A percentile compares a stretch with the other conserved stretches of the same genome.
Conservation (phyloP, 1,284 basidiomycete species). For the Leccinum olivaceoglutinosum region DNA sequence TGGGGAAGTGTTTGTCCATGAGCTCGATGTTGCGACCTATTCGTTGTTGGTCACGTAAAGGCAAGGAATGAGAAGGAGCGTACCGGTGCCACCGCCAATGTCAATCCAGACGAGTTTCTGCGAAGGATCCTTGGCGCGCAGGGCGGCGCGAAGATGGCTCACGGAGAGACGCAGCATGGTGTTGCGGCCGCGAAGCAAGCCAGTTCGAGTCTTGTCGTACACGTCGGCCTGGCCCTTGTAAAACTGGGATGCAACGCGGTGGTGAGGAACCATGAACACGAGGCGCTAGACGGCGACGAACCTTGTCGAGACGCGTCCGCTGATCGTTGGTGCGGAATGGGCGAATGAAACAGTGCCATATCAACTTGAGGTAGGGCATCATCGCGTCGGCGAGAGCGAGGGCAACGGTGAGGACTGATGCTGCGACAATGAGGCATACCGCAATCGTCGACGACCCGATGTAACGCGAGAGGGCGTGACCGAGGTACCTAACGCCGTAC, state of each 20-base stretch:
- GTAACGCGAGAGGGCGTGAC: slow-evolving; percentile 21
- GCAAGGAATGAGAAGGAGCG: slow-evolving; percentile 1
- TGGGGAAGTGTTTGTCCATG: slow-evolving; percentile 70
- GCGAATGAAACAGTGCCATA: slow-evolving; percentile 45
- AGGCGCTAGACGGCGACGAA: slow-evolving; percentile 7
- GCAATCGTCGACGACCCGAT: slow-evolving; percentile 27
- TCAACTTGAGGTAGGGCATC: slow-evolving; percentile 37
- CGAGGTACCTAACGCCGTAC: slow-evolving; percentile 13
- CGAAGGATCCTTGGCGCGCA: slow-evolving; percentile 36
- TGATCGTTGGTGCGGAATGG: slow-evolving; percentile 37
- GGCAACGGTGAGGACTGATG: slow-evolving; percentile 19
- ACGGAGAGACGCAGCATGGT: slow-evolving; percentile 70
- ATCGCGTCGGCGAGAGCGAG: slow-evolving; percentile 25
- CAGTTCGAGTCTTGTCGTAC: slow-evolving; percentile 60
- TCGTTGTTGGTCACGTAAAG: not conserved
- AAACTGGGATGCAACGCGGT: slow-evolving; percentile 35
- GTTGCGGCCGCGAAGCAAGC: slow-evolving; percentile 62
- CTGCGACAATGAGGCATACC: slow-evolving; percentile 24
- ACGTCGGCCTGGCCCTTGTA: slow-evolving; percentile 68
- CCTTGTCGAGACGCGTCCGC: slow-evolving; percentile 40
- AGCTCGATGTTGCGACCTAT: slow-evolving; percentile 77
- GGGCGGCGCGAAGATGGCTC: slow-evolving; percentile 54
- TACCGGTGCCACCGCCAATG: slow-evolving; percentile 76
- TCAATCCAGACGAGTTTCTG: slow-evolving; percentile 74
- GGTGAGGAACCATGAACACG: not conserved